Conservation (phyloP, 768 basidiomycete species). For the Russula brevipes region DNA sequence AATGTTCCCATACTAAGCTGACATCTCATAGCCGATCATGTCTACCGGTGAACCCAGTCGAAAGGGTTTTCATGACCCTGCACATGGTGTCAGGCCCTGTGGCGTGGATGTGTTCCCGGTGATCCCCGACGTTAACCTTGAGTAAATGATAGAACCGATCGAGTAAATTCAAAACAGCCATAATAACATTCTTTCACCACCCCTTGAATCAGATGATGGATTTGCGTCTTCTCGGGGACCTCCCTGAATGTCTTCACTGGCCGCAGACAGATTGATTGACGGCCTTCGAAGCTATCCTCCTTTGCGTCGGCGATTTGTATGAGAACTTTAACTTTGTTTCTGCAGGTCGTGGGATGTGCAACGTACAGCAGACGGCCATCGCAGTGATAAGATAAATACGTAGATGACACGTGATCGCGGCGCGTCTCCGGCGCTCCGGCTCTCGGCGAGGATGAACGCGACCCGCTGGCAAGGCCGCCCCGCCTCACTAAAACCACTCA, state of each 20-base stretch:
- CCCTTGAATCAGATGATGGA: neutral
- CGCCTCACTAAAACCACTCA: too few relatives aligned
- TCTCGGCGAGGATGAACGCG: neutral
- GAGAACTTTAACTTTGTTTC: too few relatives aligned
- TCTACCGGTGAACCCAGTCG: constrained; percentile 62
- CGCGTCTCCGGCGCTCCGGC: neutral
- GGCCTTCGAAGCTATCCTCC: neutral
- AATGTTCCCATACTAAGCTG: constrained; percentile 24
- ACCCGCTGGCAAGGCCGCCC: neutral
- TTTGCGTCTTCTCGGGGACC: neutral
- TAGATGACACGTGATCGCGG: constrained; percentile 18
- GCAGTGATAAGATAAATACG: too few relatives aligned
- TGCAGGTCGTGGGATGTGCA: neutral
- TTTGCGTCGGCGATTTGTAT: neutral
- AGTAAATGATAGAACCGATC: constrained; percentile 1
- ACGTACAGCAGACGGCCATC: too few relatives aligned
- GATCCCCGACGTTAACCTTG: neutral
- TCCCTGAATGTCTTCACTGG: neutral
- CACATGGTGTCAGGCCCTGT: neutral
- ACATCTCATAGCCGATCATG: constrained; percentile 64
- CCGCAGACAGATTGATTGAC: neutral
- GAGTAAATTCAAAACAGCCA: neutral
- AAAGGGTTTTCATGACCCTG: neutral
- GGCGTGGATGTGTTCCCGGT: neutral
- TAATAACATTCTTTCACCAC: constrained; percentile 7